A percentile compares a stretch with the other conserved stretches of the same genome.
Conservation (phyloP, 179 eudicot genomes). For the Nepenthes alata region DNA sequence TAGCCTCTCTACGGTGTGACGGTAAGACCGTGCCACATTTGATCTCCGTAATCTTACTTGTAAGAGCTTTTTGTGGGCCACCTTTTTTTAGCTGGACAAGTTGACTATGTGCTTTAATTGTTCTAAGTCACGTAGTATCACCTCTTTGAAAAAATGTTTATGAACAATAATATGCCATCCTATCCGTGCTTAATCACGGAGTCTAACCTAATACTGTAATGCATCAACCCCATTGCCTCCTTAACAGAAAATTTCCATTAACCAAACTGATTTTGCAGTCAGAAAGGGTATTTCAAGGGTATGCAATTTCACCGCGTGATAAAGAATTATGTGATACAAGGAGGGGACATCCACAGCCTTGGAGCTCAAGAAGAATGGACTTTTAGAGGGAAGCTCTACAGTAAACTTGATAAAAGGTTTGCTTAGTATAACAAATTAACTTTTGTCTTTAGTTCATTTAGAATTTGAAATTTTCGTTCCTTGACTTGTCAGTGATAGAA, state of each 20-base stretch:
- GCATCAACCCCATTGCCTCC: neutral
- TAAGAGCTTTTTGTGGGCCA: too few relatives aligned
- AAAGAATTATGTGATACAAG: conserved; percentile 86
- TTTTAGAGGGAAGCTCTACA: conserved; percentile 60
- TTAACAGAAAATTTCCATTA: neutral
- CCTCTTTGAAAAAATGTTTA: too few relatives aligned
- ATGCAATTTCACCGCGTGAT: conserved; percentile 86
- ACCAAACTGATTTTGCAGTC: conserved; percentile 35
- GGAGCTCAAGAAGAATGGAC: conserved; percentile 85
- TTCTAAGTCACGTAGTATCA: too few relatives aligned
- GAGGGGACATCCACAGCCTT: conserved; percentile 52
- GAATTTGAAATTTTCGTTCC: neutral
- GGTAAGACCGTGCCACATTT: too few relatives aligned
- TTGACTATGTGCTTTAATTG: too few relatives aligned
- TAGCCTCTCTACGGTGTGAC: too few relatives aligned
- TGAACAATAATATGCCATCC: too few relatives aligned
- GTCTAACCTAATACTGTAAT: too few relatives aligned
- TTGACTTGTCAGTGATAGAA: neutral
- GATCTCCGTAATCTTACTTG: too few relatives aligned
- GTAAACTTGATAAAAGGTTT: conserved; percentile 76
- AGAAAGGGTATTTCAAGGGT: conserved; percentile 76
- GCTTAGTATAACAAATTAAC: neutral
- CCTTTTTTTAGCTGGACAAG: too few relatives aligned
- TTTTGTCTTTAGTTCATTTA: neutral
- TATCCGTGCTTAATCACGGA: too few relatives aligned